phyloP scores from a whole-genome alignment of 331 rosid genomes.

The Cydonia oblonga region DNA sequence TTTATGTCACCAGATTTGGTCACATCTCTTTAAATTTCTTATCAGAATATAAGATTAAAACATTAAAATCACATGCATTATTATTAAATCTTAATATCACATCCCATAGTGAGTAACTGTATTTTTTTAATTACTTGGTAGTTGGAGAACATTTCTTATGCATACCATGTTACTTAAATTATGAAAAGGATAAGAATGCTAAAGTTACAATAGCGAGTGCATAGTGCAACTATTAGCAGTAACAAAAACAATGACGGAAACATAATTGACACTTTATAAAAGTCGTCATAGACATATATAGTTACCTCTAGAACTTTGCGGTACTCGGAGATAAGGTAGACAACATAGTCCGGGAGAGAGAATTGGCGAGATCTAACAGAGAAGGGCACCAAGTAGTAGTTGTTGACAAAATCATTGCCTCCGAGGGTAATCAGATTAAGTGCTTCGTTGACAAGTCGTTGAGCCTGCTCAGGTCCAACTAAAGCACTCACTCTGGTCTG shows the following conservation, averaged over 20 bases:
- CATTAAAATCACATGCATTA: no score
- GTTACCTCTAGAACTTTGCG: constrained; percentile 57
- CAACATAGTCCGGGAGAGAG: constrained; percentile 70
- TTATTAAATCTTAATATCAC: no score
- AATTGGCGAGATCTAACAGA: constrained; percentile 83
- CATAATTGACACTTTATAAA: not conserved
- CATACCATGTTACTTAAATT: not conserved
- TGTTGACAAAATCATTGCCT: constrained; percentile 89
- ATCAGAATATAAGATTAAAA: no score
- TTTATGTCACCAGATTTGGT: not conserved
- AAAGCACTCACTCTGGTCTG: constrained; percentile 46
- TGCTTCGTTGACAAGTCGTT: constrained; percentile 40
- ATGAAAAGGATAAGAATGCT: not conserved
- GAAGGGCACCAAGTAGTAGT: constrained; percentile 60
- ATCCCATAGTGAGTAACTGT: not conserved
- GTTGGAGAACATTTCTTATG: not conserved
- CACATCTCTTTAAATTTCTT: no score
- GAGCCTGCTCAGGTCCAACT: constrained; percentile 36
- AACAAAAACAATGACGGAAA: not conserved
- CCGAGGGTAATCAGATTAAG: constrained; percentile 58
- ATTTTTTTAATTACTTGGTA: not conserved
- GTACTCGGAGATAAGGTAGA: constrained; percentile 63
- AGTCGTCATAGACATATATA: not conserved
- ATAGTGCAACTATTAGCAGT: not conserved
- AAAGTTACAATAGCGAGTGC: not conserved